phyloP scores from a whole-genome alignment of 2,329 filamentous ascomycete genomes.

The Trichoderma koningii region DNA sequence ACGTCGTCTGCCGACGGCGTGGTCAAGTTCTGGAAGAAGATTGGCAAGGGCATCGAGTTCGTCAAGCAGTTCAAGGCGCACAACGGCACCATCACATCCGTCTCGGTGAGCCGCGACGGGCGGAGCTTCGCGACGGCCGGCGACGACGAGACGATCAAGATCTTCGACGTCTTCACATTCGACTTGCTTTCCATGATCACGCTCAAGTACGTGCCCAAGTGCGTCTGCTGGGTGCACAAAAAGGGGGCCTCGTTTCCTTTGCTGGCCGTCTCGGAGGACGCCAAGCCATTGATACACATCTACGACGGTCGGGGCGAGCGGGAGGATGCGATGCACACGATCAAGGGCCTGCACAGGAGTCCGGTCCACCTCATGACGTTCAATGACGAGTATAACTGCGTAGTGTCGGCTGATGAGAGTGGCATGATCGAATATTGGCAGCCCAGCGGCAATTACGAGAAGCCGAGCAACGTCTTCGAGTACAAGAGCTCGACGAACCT shows the following conservation, averaged over 20 bases:
- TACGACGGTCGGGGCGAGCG: slow-evolving; percentile 90
- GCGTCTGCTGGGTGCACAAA: slow-evolving; percentile 88
- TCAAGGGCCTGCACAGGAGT: slow-evolving; percentile 77
- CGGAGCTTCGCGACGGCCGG: slow-evolving; percentile 92
- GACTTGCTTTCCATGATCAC: slow-evolving; percentile 81
- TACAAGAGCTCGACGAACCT: slow-evolving; percentile 93
- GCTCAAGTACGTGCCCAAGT: slow-evolving; percentile 73
- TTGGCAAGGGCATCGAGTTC: slow-evolving; percentile 86
- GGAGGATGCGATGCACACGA: slow-evolving; percentile 71
- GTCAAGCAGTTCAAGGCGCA: slow-evolving; percentile 98
- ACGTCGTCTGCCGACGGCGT: slow-evolving; percentile 93
- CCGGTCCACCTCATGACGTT: slow-evolving; percentile 85
- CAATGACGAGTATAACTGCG: slow-evolving; percentile 86
- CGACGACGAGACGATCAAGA: slow-evolving; percentile 74
- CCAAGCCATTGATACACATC: slow-evolving; percentile 71
- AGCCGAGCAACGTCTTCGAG: slow-evolving; percentile 87
- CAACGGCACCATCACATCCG: slow-evolving; percentile 77
- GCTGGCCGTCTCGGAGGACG: slow-evolving; percentile 78
- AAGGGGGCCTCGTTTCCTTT: slow-evolving; percentile 85
- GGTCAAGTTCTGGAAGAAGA: slow-evolving; percentile 99
- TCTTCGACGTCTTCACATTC: slow-evolving; percentile 82
- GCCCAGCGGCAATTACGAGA: slow-evolving; percentile 78
- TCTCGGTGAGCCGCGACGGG: slow-evolving; percentile 85
- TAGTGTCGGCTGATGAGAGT: slow-evolving; percentile 81
- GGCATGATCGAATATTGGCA: slow-evolving; percentile 98